Evolutionary conservation across 1,284 basidiomycete genomes (phyloP), one percentile per base, ranked within the genome.

Genomic region (Cryptococcus floricola): DNA sequence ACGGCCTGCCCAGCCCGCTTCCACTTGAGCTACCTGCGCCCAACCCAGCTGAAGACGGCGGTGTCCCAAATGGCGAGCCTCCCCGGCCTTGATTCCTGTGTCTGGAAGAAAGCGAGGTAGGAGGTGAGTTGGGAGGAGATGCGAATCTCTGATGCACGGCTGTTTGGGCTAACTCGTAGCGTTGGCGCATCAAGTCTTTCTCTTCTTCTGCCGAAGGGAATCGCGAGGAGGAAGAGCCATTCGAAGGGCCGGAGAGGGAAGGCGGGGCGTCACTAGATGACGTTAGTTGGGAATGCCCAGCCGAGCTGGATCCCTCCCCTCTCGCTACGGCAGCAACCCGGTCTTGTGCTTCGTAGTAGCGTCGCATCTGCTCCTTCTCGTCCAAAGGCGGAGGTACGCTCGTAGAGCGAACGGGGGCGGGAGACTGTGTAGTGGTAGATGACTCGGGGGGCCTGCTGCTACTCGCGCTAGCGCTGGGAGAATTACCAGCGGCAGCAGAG

Each of bases 311-410:
- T 42, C n/a, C 41, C 41, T 23, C 38, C 4, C 19, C 39, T 8
- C 38, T 18, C 18, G 53, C 34, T 18, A 48, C 56, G 18, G 37
- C 42, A 10, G 59, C 62, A 16, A 69, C 68, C 13, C 58, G 44
- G 38, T 88, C 86, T 59, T 83, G 83, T 4, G 81, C 84, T 61
- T 86, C 87, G 60, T 82, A 75, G 52, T 67, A 70, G 44, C 65
- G 50, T 38, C 69, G 59, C 70, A 78, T 74, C 31, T 66, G 64
- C 55, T 76, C 75, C 53, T 76, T 76, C 56, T 76, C 76, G 39
- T 55, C 54, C 23, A 62, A 7, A n/a, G 42, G n/a, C 42, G 18
- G 18, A 9, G 53, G 47, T 14, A 14, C 43, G 23, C 25, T 14
- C 0, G 42, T 18, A 4, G 19, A 18, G 41, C 13, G 23, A 10